Conservation (phyloP, 2,329 filamentous ascomycete genomes). For the Teratosphaeria destructans region DNA sequence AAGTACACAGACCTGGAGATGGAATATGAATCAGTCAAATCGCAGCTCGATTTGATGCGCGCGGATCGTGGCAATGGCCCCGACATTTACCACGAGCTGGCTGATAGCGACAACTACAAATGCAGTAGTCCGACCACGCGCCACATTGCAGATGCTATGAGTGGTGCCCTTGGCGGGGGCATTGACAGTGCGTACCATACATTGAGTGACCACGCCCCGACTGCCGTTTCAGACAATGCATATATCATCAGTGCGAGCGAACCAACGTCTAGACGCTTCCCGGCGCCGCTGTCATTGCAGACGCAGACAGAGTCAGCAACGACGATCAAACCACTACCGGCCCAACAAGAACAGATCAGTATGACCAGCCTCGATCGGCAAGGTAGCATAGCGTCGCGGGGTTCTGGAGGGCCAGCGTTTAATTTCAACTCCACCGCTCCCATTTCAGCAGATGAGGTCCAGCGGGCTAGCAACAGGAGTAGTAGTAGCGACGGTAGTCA, state of each 20-base stretch:
- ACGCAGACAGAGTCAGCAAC: neutral
- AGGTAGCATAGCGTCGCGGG: slow-evolving; percentile 73
- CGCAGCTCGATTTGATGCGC: slow-evolving; percentile 15
- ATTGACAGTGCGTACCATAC: slow-evolving; percentile 3
- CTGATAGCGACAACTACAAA: neutral
- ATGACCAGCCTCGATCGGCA: slow-evolving; percentile 30
- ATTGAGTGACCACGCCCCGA: slow-evolving; percentile 1
- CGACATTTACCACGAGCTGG: slow-evolving; percentile 2
- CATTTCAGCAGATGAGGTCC: slow-evolving; percentile 15
- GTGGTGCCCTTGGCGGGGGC: neutral
- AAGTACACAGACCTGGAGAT: slow-evolving; percentile 39
- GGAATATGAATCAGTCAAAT: slow-evolving; percentile 21
- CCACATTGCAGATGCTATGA: neutral
- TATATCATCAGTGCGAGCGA: slow-evolving; percentile 10
- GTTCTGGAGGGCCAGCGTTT: slow-evolving; percentile 48
- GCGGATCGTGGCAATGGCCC: slow-evolving; percentile 5
- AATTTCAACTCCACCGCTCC: slow-evolving; percentile 21
- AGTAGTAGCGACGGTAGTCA: slow-evolving; percentile 19
- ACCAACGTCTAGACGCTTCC: slow-evolving; percentile 6
- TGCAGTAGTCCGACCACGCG: neutral
- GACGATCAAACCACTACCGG: slow-evolving; percentile 9
- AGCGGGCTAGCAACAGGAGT: slow-evolving; percentile 1
- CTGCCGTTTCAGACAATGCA: slow-evolving; percentile 3
- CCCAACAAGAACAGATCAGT: slow-evolving; percentile 12
- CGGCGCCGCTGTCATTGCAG: neutral